Evolutionary conservation across 305 asterid species (phyloP).

Genomic region (Solanum hybrid): DNA sequence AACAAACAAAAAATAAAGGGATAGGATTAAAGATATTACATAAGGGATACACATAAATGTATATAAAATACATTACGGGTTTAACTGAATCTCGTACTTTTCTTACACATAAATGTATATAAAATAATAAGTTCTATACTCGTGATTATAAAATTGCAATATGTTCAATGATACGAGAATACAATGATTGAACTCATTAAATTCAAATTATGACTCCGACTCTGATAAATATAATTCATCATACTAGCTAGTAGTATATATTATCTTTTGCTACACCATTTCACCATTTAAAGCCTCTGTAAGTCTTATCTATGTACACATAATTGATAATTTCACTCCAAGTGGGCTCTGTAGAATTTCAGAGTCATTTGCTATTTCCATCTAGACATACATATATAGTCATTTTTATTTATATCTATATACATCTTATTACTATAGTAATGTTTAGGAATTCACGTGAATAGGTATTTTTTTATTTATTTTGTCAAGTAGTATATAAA

Average conservation of each 20-base stretch:
- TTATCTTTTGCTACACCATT: not conserved
- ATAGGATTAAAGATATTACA: not conserved
- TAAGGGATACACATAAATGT: not conserved
- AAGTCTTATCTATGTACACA: not conserved
- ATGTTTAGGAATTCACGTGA: not conserved
- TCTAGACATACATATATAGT: not conserved
- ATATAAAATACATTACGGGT: not conserved
- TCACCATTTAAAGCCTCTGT: not conserved
- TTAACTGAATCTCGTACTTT: not conserved
- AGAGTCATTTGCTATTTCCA: not conserved
- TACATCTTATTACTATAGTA: not conserved
- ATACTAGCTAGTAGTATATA: not conserved
- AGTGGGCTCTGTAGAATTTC: not conserved
- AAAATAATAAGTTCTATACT: not conserved
- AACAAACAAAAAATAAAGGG: not conserved
- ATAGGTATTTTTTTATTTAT: not conserved
- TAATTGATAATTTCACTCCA: not conserved
- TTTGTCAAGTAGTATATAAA: not conserved
- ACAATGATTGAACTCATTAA: not conserved
- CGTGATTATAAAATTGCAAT: not conserved
- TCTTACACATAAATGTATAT: not conserved
- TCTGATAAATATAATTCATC: not conserved
- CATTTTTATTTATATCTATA: not conserved
- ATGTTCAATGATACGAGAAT: not conserved
- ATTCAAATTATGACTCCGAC: not conserved